These are phyloP conservation scores for Bromus sterilis DNA, from an alignment of 176 grass and related monocot genomes.

Conservation along the genomic window DNA sequence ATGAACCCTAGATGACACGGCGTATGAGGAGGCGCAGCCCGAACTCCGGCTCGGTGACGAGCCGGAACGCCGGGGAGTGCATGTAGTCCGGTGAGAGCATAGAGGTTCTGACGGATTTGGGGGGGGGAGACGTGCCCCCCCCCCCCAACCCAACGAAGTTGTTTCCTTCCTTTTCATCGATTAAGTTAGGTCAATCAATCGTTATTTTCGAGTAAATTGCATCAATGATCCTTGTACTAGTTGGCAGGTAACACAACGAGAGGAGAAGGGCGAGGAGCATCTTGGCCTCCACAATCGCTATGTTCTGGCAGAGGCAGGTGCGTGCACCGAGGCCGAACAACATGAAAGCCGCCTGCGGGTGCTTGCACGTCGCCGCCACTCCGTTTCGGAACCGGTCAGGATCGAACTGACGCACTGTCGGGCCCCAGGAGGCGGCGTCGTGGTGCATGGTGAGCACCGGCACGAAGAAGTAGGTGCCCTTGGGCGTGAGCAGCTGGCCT, in stretches of 20 bases:
- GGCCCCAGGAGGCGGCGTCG: constrained; percentile 31
- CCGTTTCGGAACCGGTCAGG: constrained; percentile 33
- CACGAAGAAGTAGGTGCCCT: constrained; percentile 47
- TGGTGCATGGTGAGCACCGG: constrained; percentile 45
- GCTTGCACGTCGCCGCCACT: constrained; percentile 27
- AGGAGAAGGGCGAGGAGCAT: constrained; percentile 41
- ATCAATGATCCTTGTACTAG: too few relatives aligned
- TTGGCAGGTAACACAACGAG: too few relatives aligned
- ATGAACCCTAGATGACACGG: background rate
- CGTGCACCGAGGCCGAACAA: constrained; percentile 51
- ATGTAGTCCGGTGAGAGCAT: constrained; percentile 33
- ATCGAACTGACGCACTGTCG: constrained; percentile 22
- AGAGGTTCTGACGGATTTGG: constrained; percentile 47
- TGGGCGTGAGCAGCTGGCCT: constrained; percentile 21
- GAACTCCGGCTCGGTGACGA: constrained; percentile 46
- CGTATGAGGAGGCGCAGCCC: constrained; percentile 30
- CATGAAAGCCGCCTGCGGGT: constrained; percentile 49
- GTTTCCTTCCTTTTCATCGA: too few relatives aligned
- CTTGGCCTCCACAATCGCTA: constrained; percentile 58
- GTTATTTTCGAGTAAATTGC: too few relatives aligned
- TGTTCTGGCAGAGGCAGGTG: constrained; percentile 49
- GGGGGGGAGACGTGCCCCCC: too few relatives aligned
- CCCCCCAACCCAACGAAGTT: too few relatives aligned
- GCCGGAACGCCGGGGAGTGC: constrained; percentile 36
- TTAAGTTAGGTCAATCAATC: too few relatives aligned